phyloP scores from a whole-genome alignment of 192 early-diverging fungal species.

The Linnemannia elongata region DNA sequence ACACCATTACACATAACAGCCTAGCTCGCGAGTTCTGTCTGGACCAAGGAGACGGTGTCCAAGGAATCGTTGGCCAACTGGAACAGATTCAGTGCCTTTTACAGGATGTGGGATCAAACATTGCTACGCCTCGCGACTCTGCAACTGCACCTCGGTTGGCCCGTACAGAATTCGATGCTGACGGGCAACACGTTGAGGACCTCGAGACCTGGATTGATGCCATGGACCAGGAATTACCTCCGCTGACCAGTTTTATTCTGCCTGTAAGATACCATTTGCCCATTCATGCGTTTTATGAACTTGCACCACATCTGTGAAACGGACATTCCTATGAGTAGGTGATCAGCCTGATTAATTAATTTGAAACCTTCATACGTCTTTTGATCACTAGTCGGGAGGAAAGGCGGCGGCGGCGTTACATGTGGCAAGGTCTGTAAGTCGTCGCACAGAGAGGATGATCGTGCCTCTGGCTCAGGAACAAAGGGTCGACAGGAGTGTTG shows the following conservation, averaged over 20 bases:
- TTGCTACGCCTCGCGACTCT: conserved; percentile 81
- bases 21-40: conserved; percentile 71
- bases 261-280: conserved; percentile 65
- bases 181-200: conserved; percentile 70
- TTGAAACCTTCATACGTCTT: not conserved
- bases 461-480: conserved; percentile 75
- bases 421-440: conserved; percentile 83
- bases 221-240: conserved; percentile 76
- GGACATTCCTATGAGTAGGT: too few relatives aligned
- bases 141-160: conserved; percentile 71
- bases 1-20: conserved; percentile 1
- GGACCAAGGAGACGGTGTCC: conserved; percentile 64
- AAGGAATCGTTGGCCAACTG: conserved; percentile 63
- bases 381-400: conserved; percentile 81
- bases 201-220: conserved; percentile 91
- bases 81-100: conserved; percentile 86
- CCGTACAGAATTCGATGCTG: conserved; percentile 83
- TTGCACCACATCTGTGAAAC: not conserved
- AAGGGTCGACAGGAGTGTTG: conserved; percentile 69
- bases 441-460: conserved; percentile 84
- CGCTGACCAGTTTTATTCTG: conserved; percentile 87
- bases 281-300: too few relatives aligned
- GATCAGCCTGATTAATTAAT: not conserved
- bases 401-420: conserved; percentile 82
- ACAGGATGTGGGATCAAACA: conserved; percentile 90